These are phyloP conservation scores for Acacia pycnantha DNA, from an alignment of 331 rosid genomes.

Conservation along the genomic window DNA sequence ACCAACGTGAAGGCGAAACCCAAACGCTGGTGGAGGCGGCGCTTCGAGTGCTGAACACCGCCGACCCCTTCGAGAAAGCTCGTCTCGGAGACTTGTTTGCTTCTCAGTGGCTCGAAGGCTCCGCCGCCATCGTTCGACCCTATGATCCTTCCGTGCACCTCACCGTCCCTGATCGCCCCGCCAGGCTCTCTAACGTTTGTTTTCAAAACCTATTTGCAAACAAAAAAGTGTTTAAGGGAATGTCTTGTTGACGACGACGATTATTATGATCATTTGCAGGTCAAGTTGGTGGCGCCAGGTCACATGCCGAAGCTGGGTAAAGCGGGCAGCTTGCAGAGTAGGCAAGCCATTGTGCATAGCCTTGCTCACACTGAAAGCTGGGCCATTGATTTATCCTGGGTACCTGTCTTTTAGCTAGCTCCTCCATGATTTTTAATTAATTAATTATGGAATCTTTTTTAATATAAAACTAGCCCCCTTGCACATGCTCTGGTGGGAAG, in stretches of 20 bases:
- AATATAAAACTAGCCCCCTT: not conserved
- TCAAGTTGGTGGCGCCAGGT: slow-evolving; percentile 70
- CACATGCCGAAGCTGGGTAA: slow-evolving; percentile 89
- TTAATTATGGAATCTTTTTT: not conserved
- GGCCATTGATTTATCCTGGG: slow-evolving; percentile 95
- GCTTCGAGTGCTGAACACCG: slow-evolving; percentile 69
- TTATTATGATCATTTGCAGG: slow-evolving; percentile 30
- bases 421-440: not conserved
- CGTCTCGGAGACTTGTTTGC: slow-evolving; percentile 66
- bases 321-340: slow-evolving; percentile 89
- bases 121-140: slow-evolving; percentile 37
- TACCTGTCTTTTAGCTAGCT: slow-evolving; percentile 25
- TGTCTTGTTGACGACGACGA: not conserved
- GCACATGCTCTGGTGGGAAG: slow-evolving; percentile 1
- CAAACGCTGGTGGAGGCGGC: slow-evolving; percentile 60
- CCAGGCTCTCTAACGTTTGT: slow-evolving; percentile 63
- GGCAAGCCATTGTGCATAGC: slow-evolving; percentile 83
- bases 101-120: slow-evolving; percentile 68
- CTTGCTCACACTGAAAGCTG: slow-evolving; percentile 87
- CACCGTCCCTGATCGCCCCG: slow-evolving; percentile 70
- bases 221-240: slow-evolving; percentile 30
- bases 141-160: slow-evolving; percentile 47
- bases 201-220: not conserved
- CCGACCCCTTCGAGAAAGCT: slow-evolving; percentile 85
- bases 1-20: slow-evolving; percentile 30